Conservation (phyloP, 306 rosid genomes). For the Glycine latifolia region DNA sequence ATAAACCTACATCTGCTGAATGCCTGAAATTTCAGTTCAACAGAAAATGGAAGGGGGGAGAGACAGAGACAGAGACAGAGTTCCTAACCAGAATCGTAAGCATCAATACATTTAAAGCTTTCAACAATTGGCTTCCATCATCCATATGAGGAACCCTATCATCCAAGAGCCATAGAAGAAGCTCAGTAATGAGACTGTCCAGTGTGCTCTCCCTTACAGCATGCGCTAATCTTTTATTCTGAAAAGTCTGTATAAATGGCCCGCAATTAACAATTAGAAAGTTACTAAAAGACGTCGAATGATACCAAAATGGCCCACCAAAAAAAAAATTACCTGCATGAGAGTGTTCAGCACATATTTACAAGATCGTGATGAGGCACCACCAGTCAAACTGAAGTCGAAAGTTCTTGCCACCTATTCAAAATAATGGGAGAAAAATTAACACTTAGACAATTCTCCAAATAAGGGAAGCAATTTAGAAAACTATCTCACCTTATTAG, state of each 20-base stretch:
- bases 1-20: not conserved
- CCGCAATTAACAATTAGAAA: not conserved
- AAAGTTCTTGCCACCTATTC: constrained; percentile 92
- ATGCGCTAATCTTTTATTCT: constrained; percentile 90
- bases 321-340: constrained; percentile 74
- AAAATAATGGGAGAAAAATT: not conserved
- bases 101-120: constrained; percentile 98
- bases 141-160: constrained; percentile 99
- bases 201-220: constrained; percentile 93
- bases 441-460: constrained; percentile 10
- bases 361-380: constrained; percentile 92
- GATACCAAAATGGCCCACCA: not conserved
- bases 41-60: not conserved
- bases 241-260: constrained; percentile 84
- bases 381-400: constrained; percentile 94
- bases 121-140: constrained; percentile 96
- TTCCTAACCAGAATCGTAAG: constrained; percentile 87
- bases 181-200: constrained; percentile 95
- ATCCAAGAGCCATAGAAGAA: constrained; percentile 98
- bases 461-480: not conserved
- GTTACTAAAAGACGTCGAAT: constrained; percentile 11
- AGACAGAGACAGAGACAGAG: not conserved
- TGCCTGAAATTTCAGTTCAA: not conserved
- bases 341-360: constrained; percentile 99
- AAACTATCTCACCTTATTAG: constrained; percentile 70